Conservation (phyloP, 176 grass and related monocot genomes). For the Hordeum marinum region DNA sequence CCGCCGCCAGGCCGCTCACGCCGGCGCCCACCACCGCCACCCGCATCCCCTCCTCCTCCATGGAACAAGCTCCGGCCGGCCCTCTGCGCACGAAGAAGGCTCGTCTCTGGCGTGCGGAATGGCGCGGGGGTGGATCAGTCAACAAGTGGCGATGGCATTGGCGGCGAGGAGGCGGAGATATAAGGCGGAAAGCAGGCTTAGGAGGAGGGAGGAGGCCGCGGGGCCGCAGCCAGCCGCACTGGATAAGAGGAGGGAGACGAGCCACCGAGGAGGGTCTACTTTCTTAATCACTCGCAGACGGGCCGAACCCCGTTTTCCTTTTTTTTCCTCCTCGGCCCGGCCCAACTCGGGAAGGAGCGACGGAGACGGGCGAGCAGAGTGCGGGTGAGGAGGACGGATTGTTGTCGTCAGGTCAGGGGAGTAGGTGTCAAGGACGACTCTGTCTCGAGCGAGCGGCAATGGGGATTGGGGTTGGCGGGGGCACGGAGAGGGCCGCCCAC, state of each 20-base stretch:
- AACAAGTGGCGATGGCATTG: neutral
- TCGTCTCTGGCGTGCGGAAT: neutral
- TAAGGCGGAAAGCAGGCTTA: neutral
- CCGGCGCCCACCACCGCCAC: slow-evolving; percentile 83
- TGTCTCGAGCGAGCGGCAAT: too few relatives aligned
- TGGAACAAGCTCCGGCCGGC: neutral
- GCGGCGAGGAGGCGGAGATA: neutral
- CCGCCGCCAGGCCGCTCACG: slow-evolving; percentile 70
- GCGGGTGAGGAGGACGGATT: too few relatives aligned
- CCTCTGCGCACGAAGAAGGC: too few relatives aligned
- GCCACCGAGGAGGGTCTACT: neutral
- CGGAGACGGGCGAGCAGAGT: too few relatives aligned
- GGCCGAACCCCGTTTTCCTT: neutral
- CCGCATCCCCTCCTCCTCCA: slow-evolving; percentile 32
- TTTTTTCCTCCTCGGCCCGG: too few relatives aligned
- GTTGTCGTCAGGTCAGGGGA: too few relatives aligned
- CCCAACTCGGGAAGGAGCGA: too few relatives aligned
- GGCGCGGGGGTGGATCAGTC: neutral
- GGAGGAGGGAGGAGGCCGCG: neutral
- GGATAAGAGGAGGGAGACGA: slow-evolving; percentile 8
- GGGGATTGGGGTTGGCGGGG: too few relatives aligned
- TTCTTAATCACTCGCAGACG: neutral
- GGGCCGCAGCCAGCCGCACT: neutral
- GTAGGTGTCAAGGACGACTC: too few relatives aligned
- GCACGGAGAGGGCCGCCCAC: too few relatives aligned